Base-by-base conservation (phyloP, 805 yeast species). In the Cyberlindnera amylophila region DNA sequence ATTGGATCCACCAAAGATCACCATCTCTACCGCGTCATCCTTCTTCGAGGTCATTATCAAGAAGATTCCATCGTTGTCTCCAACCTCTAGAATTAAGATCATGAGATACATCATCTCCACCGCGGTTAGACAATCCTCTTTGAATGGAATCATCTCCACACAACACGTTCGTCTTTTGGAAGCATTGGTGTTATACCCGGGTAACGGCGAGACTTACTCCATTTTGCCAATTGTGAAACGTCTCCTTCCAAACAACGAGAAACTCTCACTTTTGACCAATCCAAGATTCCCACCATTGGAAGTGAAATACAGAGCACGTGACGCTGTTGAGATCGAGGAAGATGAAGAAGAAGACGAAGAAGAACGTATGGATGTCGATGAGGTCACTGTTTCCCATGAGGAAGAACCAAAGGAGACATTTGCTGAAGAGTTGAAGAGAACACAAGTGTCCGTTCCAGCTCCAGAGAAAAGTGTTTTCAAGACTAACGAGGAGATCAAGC, bases 161-260 rank as follows among this genome's bases (percentile, higher is more conserved):
- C 47, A 56, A 21, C 51, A 63, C 16, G 31, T 48, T 10, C 71
- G 69, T 17, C 57, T 80, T 18, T 64, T 86, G 28, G 70, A 79
- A 38, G 61, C 72, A 4, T 63, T 85, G n/a, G 75, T 86, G 3
- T 52, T 86, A 32, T 78, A 74, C 57, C 96, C 96, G 2, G 86
- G 84, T 4, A 60, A 58, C 29, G 67, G 68, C 31, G 82, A 80
- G 39, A 71, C 74, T 32, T 72, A 75, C 32, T 81, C 88, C 12
- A 69, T 86, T 24, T 67, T 86, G 46, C 96, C 96, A 8, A 77
- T 90, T 44, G 82, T 84, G 1, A 61, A 77, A 11, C 64, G 69
- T 2, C 55, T 84, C 6, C 58, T 83, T 45, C 61, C 71, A 12
- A 60, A 66, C 32, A 77, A 79, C 54, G 73, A 69, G 8, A 57